A percentile compares a stretch with the other conserved stretches of the same genome.
Conservation (phyloP, 2,329 filamentous ascomycete genomes). For the Lojkania enalia region DNA sequence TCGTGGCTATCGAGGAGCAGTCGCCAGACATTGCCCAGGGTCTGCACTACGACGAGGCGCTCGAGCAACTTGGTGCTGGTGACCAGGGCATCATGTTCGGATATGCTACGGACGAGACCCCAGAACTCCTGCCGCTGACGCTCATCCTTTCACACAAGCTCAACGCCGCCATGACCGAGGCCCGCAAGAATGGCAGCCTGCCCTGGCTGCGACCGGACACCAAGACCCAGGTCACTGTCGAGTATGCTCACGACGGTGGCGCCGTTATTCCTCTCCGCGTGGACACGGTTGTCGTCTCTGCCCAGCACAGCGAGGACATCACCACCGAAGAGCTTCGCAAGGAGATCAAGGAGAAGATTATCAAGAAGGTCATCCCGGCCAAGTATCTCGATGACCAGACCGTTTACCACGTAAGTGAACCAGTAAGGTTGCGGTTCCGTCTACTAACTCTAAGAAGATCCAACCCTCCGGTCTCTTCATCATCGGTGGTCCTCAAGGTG, state of each 20-base stretch:
- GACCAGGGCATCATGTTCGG: conserved; percentile 99
- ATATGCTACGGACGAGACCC: conserved; percentile 98
- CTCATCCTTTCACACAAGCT: conserved; percentile 95
- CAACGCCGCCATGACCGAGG: conserved; percentile 89
- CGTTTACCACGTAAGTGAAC: conserved; percentile 79
- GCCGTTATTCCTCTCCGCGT: conserved; percentile 90
- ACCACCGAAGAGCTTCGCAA: conserved; percentile 89
- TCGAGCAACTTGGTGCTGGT: conserved; percentile 97
- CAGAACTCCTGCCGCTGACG: conserved; percentile 93
- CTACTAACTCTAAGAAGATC: conserved; percentile 56
- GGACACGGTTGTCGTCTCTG: conserved; percentile 94
- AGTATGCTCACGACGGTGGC: conserved; percentile 96
- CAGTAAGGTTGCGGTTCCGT: background rate
- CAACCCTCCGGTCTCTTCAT: conserved; percentile 98
- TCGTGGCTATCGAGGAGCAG: conserved; percentile 99
- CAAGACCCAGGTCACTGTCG: conserved; percentile 99
- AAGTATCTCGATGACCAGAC: conserved; percentile 92
- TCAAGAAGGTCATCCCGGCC: conserved; percentile 90
- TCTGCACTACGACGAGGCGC: conserved; percentile 95
- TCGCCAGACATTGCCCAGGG: conserved; percentile 98
- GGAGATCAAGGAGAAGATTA: conserved; percentile 96
- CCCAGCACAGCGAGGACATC: conserved; percentile 89
- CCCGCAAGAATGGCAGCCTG: conserved; percentile 82
- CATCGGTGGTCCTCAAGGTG: conserved; percentile 98
- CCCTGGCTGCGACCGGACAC: conserved; percentile 97